Evolutionary conservation across 139 green algal genomes (phyloP).

Genomic region (Microglena sp.): DNA sequence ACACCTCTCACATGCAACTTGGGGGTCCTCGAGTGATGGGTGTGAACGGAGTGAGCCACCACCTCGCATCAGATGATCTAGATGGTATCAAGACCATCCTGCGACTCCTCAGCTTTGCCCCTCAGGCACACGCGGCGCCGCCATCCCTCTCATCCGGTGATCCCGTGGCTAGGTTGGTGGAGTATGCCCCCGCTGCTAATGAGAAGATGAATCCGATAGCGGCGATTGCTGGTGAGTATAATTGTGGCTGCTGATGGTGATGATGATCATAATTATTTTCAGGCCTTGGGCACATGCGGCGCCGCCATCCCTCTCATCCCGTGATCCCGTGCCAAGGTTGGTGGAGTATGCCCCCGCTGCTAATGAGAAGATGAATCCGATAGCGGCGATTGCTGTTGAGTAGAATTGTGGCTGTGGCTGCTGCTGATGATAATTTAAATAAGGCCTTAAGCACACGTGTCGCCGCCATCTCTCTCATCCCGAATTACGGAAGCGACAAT

Average conservation of each 20-base stretch:
- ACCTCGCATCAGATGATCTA: constrained; percentile 87
- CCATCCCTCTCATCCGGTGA: constrained; percentile 42
- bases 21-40: constrained; percentile 90
- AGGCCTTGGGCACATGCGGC: no score
- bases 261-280: no score
- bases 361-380: constrained; percentile 74
- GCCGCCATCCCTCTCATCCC: constrained; percentile 11
- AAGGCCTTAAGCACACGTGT: no score
- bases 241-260: background rate
- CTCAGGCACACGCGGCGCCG: no score
- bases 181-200: constrained; percentile 47
- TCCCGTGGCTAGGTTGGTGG: constrained; percentile 45
- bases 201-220: constrained; percentile 76
- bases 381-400: constrained; percentile 60
- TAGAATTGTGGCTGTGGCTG: background rate
- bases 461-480: constrained; percentile 11
- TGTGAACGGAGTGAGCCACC: constrained; percentile 89
- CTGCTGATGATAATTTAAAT: no score
- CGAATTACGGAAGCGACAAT: constrained; percentile 54
- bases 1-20: constrained; percentile 92
- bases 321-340: constrained; percentile 53
- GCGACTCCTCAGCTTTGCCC: background rate
- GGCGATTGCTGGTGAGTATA: constrained; percentile 50
- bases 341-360: constrained; percentile 54
- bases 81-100: constrained; percentile 37